These are phyloP conservation scores for Sclerotiophoma versabilis DNA, from an alignment of 2,329 filamentous ascomycete genomes.

Conservation along the genomic window DNA sequence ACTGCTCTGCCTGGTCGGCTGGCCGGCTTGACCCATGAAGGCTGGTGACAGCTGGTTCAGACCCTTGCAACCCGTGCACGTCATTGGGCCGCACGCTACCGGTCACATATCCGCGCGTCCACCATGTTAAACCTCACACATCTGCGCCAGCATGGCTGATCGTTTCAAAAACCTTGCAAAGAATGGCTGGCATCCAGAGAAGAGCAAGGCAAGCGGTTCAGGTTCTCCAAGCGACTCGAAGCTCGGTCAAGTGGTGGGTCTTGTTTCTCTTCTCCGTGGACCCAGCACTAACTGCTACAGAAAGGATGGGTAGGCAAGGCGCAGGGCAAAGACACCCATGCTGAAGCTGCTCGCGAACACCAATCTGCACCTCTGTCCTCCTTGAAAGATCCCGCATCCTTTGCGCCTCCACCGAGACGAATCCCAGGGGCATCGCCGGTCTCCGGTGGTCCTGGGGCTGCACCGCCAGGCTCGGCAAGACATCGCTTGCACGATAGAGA, in stretches of 20 bases:
- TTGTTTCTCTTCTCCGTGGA: slow-evolving; percentile 33
- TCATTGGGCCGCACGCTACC: slow-evolving; percentile 32
- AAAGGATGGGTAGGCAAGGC: slow-evolving; percentile 65
- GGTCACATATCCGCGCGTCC: slow-evolving; percentile 12
- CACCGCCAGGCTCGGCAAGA: slow-evolving; percentile 49
- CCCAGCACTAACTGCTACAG: slow-evolving; percentile 46
- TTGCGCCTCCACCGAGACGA: slow-evolving; percentile 80
- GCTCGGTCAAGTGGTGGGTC: slow-evolving; percentile 61
- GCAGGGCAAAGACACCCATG: slow-evolving; percentile 53
- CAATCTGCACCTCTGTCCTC: slow-evolving; percentile 69
- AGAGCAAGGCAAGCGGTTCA: slow-evolving; percentile 40
- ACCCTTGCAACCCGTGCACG: slow-evolving; percentile 30
- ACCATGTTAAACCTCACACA: slow-evolving; percentile 16
- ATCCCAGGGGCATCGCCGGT: slow-evolving; percentile 29
- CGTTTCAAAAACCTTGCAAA: slow-evolving; percentile 53
- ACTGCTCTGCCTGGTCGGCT: slow-evolving; percentile 1
- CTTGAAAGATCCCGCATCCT: slow-evolving; percentile 77
- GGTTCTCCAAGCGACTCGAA: slow-evolving; percentile 57
- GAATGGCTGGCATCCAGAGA: slow-evolving; percentile 57
- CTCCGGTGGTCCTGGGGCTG: slow-evolving; percentile 50
- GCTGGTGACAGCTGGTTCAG: slow-evolving; percentile 7
- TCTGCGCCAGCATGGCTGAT: slow-evolving; percentile 38
- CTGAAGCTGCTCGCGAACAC: slow-evolving; percentile 53
- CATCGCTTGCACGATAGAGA: slow-evolving; percentile 45
- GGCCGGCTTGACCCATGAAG: too few relatives aligned